Percentiles rank a stretch among this genome's conserved stretches.
Conservation (phyloP, 257 asterid genomes). For the Fraxinus excelsior region DNA sequence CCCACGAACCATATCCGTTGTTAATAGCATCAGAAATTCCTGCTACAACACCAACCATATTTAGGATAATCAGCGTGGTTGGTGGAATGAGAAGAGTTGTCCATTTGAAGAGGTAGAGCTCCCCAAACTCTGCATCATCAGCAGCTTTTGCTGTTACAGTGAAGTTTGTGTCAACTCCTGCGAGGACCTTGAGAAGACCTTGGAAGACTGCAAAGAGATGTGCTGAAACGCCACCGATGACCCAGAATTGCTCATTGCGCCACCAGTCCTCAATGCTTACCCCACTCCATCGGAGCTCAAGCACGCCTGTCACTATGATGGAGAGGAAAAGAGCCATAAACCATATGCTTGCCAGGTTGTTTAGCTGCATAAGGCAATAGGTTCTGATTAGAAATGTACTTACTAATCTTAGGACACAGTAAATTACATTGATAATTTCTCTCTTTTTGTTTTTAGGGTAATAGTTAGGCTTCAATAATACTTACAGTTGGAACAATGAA, state of each 20-base stretch:
- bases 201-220: constrained; percentile 86
- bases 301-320: constrained; percentile 69
- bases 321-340: constrained; percentile 83
- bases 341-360: constrained; percentile 76
- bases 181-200: constrained; percentile 86
- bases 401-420: not conserved
- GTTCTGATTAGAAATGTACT: constrained; percentile 10
- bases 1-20: constrained; percentile 80
- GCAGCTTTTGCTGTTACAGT: constrained; percentile 79
- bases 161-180: constrained; percentile 82
- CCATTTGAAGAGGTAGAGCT: constrained; percentile 91
- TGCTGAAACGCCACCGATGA: constrained; percentile 81
- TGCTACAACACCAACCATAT: constrained; percentile 84
- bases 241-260: constrained; percentile 93
- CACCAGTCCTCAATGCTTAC: constrained; percentile 94
- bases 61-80: constrained; percentile 69
- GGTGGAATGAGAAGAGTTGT: constrained; percentile 88
- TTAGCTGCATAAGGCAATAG: constrained; percentile 49
- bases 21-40: constrained; percentile 81
- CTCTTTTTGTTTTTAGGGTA: not conserved
- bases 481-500: constrained; percentile 85
- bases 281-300: constrained; percentile 85
- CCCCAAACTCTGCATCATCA: constrained; percentile 75
- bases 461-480: constrained; percentile 7
- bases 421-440: not conserved